Evolutionary conservation across 2,329 filamentous ascomycete genomes (phyloP).

Genomic region (Escovopsis sp.): DNA sequence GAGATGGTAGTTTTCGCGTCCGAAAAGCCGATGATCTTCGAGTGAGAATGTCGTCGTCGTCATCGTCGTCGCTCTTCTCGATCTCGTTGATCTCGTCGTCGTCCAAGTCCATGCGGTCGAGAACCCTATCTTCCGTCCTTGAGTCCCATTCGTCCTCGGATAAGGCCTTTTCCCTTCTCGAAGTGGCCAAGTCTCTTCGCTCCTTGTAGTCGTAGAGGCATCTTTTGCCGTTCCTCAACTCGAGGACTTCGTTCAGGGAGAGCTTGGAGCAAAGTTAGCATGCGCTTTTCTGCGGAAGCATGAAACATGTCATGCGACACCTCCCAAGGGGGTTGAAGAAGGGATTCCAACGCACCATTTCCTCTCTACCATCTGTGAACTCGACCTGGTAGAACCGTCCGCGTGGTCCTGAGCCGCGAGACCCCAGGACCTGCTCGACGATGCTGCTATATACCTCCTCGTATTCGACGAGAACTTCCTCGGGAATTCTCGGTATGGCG

Average conservation of each 20-base stretch:
- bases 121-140: conserved; percentile 10
- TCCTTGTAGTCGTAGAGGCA: conserved; percentile 13
- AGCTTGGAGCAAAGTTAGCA: conserved; percentile 13
- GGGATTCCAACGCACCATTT: conserved; percentile 26
- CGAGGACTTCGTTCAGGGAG: conserved; percentile 15
- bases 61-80: conserved; percentile 11
- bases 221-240: conserved; percentile 18
- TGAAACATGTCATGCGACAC: background rate
- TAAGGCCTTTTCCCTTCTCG: conserved; percentile 18
- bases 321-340: background rate
- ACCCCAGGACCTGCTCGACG: conserved; percentile 22
- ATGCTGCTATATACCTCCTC: conserved; percentile 18
- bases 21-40: background rate
- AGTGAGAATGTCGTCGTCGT: conserved; percentile 6
- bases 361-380: conserved; percentile 31
- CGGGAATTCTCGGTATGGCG: conserved; percentile 14
- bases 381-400: conserved; percentile 23
- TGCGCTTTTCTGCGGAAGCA: background rate
- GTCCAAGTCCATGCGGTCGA: conserved; percentile 15
- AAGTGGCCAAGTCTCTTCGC: conserved; percentile 5
- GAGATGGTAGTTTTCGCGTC: conserved; percentile 12
- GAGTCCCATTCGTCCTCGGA: conserved; percentile 16
- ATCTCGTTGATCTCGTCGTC: conserved; percentile 8
- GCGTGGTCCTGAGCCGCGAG: conserved; percentile 12
- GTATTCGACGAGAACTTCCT: conserved; percentile 17